These are phyloP conservation scores for Clathrospora elynae DNA, from an alignment of 2,329 filamentous ascomycete genomes.

Conservation along the genomic window DNA sequence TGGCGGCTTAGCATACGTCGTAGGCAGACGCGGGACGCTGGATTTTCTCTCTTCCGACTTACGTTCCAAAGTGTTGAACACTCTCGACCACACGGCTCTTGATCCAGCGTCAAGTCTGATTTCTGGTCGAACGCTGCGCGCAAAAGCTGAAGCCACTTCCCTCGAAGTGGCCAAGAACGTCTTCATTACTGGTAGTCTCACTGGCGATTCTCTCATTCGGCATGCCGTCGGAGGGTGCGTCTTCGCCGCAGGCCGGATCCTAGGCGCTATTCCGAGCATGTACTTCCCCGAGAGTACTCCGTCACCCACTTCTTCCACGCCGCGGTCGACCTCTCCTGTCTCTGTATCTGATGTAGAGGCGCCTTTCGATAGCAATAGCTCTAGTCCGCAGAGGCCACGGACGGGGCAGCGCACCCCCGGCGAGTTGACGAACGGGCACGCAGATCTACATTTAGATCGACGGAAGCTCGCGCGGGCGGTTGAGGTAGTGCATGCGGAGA, in stretches of 20 bases:
- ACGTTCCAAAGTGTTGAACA: constrained; percentile 54
- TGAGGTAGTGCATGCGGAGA: constrained; percentile 38
- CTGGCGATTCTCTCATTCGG: constrained; percentile 64
- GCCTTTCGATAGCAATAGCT: constrained; percentile 4
- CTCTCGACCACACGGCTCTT: constrained; percentile 6
- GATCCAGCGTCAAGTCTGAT: constrained; percentile 43
- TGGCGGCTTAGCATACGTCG: constrained; percentile 59
- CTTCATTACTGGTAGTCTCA: constrained; percentile 64
- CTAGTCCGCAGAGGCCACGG: constrained; percentile 10
- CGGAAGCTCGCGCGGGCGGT: constrained; percentile 37
- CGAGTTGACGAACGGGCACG: constrained; percentile 44
- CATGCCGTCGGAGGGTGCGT: constrained; percentile 65
- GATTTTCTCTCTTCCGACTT: constrained; percentile 57
- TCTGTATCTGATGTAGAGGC: constrained; percentile 24
- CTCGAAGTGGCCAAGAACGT: constrained; percentile 60
- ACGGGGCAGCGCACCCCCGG: constrained; percentile 23
- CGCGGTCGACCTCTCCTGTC: constrained; percentile 29
- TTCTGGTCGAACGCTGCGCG: constrained; percentile 59
- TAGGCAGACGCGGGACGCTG: constrained; percentile 61
- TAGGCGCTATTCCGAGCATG: constrained; percentile 30
- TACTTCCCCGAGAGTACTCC: constrained; percentile 20
- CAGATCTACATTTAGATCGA: constrained; percentile 48
- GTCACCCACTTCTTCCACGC: constrained; percentile 22
- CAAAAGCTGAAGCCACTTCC: constrained; percentile 55
- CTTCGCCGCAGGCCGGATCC: constrained; percentile 60